Conservation (phyloP, 331 rosid species). For the Spiraea crenata region DNA sequence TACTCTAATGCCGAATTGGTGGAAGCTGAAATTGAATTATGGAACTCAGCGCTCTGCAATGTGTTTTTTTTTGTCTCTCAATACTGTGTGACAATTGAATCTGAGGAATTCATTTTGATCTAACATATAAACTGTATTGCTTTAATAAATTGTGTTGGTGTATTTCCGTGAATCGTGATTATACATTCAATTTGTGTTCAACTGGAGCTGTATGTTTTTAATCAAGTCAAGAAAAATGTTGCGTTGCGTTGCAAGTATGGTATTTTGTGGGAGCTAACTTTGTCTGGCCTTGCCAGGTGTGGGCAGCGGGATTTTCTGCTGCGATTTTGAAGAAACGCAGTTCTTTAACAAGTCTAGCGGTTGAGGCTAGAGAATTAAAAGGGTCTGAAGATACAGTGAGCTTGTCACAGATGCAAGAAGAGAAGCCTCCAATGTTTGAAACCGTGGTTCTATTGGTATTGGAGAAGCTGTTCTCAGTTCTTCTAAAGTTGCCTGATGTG, state of each 20-base stretch:
- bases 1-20: not conserved
- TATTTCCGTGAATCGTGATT: not conserved
- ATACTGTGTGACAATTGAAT: not conserved
- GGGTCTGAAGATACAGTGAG: slow-evolving; percentile 32
- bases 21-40: not conserved
- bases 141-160: not conserved
- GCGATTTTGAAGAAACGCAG: slow-evolving; percentile 71
- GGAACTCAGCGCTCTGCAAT: not conserved
- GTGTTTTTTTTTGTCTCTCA: not conserved
- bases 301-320: slow-evolving; percentile 90
- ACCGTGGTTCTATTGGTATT: slow-evolving; percentile 43
- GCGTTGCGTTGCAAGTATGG: not conserved
- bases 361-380: slow-evolving; percentile 23
- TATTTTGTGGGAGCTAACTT: not conserved
- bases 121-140: not conserved
- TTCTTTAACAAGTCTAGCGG: slow-evolving; percentile 33
- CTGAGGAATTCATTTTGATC: not conserved
- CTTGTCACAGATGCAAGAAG: slow-evolving; percentile 38
- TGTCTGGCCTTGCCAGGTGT: slow-evolving; percentile 53
- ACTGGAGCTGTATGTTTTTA: not conserved
- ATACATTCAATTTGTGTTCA: not conserved
- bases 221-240: not conserved
- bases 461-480: slow-evolving; percentile 61
- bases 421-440: slow-evolving; percentile 46
- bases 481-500: slow-evolving; percentile 59